These are phyloP conservation scores for Buxus sempervirens DNA, from an alignment of 164 flowering plant genomes.

Conservation along the genomic window DNA sequence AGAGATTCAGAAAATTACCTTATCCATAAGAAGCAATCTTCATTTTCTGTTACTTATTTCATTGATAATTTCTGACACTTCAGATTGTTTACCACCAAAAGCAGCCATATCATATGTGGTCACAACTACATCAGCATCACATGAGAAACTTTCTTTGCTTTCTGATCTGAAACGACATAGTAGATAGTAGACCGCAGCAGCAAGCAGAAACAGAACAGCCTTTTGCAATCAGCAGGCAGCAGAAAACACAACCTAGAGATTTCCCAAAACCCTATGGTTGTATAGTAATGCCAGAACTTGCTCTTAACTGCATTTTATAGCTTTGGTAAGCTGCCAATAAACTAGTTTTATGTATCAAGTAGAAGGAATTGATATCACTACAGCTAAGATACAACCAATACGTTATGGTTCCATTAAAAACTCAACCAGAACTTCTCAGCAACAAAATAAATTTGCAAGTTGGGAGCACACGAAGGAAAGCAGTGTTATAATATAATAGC, in stretches of 20 bases:
- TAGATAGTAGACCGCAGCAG: constrained; percentile 94
- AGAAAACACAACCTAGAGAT: constrained; percentile 97
- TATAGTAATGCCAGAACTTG: constrained; percentile 98
- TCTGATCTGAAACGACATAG: constrained; percentile 97
- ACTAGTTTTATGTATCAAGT: too few relatives aligned
- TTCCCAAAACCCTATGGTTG: constrained; percentile 93
- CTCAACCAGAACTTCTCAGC: too few relatives aligned
- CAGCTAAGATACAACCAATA: too few relatives aligned
- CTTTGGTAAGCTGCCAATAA: constrained; percentile 1
- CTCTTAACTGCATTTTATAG: constrained; percentile 66
- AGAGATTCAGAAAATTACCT: constrained; percentile 47
- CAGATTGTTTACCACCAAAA: constrained; percentile 97
- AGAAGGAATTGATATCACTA: too few relatives aligned
- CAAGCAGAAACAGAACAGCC: constrained; percentile 94
- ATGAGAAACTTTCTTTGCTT: constrained; percentile 93
- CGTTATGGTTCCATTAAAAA: too few relatives aligned
- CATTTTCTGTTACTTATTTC: constrained; percentile 96
- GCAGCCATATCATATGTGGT: constrained; percentile 99
- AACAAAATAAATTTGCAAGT: too few relatives aligned
- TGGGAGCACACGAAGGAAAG: too few relatives aligned
- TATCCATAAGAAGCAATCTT: constrained; percentile 99
- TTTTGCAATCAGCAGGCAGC: constrained; percentile 99
- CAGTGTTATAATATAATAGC: too few relatives aligned
- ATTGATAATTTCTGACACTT: constrained; percentile 97
- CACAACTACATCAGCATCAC: constrained; percentile 97